Percentiles rank a stretch among this genome's conserved stretches.
Evolutionary conservation across 169 alveolate species (phyloP).

Genomic region (Babesia caballi): DNA sequence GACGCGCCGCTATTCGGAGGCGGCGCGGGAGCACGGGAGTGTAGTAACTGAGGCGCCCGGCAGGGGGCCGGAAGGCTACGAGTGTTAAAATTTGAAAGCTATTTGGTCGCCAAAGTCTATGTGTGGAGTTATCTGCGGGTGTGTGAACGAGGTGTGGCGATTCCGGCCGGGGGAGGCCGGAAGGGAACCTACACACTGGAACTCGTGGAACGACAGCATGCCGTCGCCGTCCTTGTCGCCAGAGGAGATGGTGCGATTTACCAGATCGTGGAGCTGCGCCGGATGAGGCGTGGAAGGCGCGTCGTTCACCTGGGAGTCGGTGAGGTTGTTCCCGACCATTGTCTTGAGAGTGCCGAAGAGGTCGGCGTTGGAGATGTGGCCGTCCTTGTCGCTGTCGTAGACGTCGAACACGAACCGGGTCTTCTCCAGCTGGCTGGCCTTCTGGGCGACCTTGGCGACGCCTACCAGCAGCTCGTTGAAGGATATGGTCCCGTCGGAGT

Average conservation of each 20-base stretch:
- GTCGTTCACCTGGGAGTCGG: constrained; percentile 86
- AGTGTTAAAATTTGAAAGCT: neutral
- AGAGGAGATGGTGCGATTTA: too few relatives aligned
- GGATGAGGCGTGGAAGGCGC: neutral
- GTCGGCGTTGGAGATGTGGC: constrained; percentile 96
- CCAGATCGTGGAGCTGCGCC: constrained; percentile 90
- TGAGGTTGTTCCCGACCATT: constrained; percentile 97
- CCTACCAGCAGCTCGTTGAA: constrained; percentile 74
- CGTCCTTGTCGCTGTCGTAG: constrained; percentile 94
- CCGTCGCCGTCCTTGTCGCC: constrained; percentile 88
- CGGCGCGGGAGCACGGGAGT: neutral
- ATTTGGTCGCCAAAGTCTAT: constrained; percentile 76
- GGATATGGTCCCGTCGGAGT: constrained; percentile 89
- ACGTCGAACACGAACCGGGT: constrained; percentile 93
- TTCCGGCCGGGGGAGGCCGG: neutral
- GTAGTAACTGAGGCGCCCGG: neutral
- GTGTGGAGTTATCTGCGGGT: neutral
- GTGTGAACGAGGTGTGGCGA: neutral
- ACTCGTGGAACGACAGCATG: constrained; percentile 81
- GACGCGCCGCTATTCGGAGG: too few relatives aligned
- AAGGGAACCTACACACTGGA: neutral
- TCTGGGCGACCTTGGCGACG: constrained; percentile 85
- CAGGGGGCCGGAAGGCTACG: neutral
- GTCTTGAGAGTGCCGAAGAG: constrained; percentile 93
- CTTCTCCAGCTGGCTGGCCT: constrained; percentile 90